phyloP scores from a whole-genome alignment of 305 asterid species.

The Solanum aculeatissimum region DNA sequence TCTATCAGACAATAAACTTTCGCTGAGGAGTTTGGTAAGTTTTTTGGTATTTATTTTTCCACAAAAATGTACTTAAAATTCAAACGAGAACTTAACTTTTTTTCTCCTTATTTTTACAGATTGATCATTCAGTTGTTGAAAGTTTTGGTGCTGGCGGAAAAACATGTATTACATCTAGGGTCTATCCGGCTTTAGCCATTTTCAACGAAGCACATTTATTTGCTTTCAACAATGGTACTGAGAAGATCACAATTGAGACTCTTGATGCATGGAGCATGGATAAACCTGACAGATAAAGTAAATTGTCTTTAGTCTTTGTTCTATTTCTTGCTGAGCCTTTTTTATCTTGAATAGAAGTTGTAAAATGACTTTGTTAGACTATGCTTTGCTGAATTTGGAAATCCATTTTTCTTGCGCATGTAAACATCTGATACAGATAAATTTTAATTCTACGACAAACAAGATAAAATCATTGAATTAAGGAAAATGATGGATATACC shows the following conservation, averaged over 20 bases:
- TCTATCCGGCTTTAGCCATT: not conserved
- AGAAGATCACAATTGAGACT: not conserved
- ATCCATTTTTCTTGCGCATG: too few species aligned
- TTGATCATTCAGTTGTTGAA: not conserved
- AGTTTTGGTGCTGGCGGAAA: not conserved
- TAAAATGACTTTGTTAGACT: too few species aligned
- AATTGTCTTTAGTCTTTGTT: not conserved
- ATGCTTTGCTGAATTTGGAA: too few species aligned
- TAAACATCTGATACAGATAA: too few species aligned
- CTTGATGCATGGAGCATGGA: not conserved
- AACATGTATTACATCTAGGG: not conserved
- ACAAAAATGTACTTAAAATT: not conserved
- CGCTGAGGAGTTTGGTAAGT: constrained; percentile 28
- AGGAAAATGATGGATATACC: too few species aligned
- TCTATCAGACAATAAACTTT: constrained; percentile 16
- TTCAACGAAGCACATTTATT: not conserved
- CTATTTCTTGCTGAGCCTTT: not conserved
- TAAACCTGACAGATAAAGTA: not conserved
- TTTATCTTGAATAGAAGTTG: not conserved
- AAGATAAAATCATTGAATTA: too few species aligned
- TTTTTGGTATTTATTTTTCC: not conserved
- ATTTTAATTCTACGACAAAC: too few species aligned
- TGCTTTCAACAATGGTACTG: not conserved
- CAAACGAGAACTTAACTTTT: not conserved
- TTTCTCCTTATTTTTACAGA: not conserved